phyloP scores from a whole-genome alignment of 2,329 filamentous ascomycete genomes.

The Dactylellina parvicollis region DNA sequence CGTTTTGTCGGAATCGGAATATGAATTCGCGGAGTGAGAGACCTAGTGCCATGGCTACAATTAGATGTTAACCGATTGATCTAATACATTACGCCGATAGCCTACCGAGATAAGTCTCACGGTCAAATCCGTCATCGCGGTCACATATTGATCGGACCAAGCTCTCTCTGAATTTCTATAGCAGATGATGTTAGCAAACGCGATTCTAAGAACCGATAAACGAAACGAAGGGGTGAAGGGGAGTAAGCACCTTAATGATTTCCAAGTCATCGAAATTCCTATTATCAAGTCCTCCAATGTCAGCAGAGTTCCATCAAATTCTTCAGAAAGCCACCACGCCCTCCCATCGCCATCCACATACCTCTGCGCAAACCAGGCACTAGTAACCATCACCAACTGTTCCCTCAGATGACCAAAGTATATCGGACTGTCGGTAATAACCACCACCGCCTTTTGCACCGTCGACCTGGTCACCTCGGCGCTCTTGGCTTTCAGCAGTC shows the following conservation, averaged over 20 bases:
- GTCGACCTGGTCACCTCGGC: slow-evolving; percentile 95
- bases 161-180: slow-evolving; percentile 53
- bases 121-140: slow-evolving; percentile 62
- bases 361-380: slow-evolving; percentile 94
- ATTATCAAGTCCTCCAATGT: slow-evolving; percentile 16
- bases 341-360: slow-evolving; percentile 59
- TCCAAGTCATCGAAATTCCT: slow-evolving; percentile 89
- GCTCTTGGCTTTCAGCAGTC: slow-evolving; percentile 78
- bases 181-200: slow-evolving; percentile 58
- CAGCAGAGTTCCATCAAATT: slow-evolving; percentile 41
- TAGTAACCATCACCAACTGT: slow-evolving; percentile 87
- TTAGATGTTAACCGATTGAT: slow-evolving; percentile 49
- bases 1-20: slow-evolving; percentile 94
- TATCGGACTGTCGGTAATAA: slow-evolving; percentile 87
- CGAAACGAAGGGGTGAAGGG: slow-evolving; percentile 34
- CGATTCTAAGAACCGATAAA: background rate
- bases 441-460: slow-evolving; percentile 96
- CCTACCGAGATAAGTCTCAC: slow-evolving; percentile 87
- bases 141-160: slow-evolving; percentile 52
- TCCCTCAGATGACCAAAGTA: slow-evolving; percentile 87
- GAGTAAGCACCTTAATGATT: slow-evolving; percentile 73
- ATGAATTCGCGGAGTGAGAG: slow-evolving; percentile 87
- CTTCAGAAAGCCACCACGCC: background rate
- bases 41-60: slow-evolving; percentile 61
- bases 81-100: slow-evolving; percentile 13